Base-by-base conservation (phyloP, 257 asterid genomes). In the Parsonsia alboflavescens region DNA sequence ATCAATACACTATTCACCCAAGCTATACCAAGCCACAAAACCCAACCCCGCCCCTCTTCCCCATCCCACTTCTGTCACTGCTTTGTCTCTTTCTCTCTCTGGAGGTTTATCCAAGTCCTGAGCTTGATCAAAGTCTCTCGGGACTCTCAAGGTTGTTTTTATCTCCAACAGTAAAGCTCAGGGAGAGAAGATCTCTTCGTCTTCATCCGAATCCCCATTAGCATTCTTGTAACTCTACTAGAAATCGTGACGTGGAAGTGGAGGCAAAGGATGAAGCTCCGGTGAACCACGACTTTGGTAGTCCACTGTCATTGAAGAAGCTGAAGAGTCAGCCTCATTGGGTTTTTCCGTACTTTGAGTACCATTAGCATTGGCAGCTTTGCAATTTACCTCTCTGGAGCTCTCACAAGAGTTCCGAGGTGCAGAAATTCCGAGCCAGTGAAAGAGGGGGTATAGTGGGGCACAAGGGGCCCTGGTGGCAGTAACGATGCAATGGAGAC, bases 231-330 rank as follows among this genome's bases (percentile, higher is more conserved):
- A 77, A 56, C 19, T 72, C 8, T 73, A 84, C 61, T 67, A 83
- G 76, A 85, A 80, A 33, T 82, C 85, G 68, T 87, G 92, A 2
- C 96, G 96, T 0, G 98, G 96, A 42, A 91, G 68, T 4, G 98
- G 97, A 3, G 98, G 98, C 28, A 93, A 87, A 1, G 98, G 97
- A 44, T 58, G 93, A 76, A 93, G 97, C 81, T 93, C 98, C 76
- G 98, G 98, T 22, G 98, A 93, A 52, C 89, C 94, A 10, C 86
- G 84, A 39, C 84, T 67, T 12, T 82, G 91, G 71, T 79, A 83
- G 78, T 75, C 72, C 28, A 52, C 17, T 1, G 83, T n/a, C 16
- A 68, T 49, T 0, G 80, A 26, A 48, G 79, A 76, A 11, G 76
- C 58, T 6, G 71, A 17, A 13, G 76, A 13, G 22, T 78, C 73